phyloP scores from a whole-genome alignment of 768 basidiomycete species.

The Calvatia gigantea region DNA sequence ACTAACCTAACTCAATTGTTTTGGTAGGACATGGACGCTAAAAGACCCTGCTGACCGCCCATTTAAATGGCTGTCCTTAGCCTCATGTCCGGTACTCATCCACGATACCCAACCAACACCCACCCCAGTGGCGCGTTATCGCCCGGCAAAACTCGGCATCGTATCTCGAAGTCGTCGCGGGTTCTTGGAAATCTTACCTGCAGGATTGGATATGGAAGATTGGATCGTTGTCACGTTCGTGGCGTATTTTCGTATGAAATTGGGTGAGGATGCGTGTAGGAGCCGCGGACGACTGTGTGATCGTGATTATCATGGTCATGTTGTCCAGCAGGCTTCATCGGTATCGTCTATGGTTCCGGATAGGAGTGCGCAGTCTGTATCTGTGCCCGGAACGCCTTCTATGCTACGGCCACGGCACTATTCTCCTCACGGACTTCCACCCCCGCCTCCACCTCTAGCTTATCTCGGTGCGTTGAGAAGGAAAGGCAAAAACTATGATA shows the following conservation, averaged over 20 bases:
- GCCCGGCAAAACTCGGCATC: constrained; percentile 33
- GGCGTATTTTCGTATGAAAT: constrained; percentile 15
- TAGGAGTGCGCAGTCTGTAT: not conserved
- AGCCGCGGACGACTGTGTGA: not conserved
- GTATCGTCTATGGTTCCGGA: not conserved
- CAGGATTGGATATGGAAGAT: constrained; percentile 27
- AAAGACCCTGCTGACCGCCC: constrained; percentile 30
- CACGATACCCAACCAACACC: constrained; percentile 22
- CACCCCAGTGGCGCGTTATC: constrained; percentile 29
- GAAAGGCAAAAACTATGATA: not conserved
- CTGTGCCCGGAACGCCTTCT: not conserved
- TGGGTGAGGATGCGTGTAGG: not conserved
- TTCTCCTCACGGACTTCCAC: not conserved
- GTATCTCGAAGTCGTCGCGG: constrained; percentile 32
- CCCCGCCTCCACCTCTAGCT: not conserved
- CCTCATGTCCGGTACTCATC: constrained; percentile 32
- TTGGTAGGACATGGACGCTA: constrained; percentile 34
- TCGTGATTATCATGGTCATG: not conserved
- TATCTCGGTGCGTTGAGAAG: not conserved
- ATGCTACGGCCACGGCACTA: not conserved
- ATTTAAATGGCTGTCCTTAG: constrained; percentile 36
- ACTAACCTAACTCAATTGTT: constrained; percentile 17
- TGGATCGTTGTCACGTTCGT: constrained; percentile 30
- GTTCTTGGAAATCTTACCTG: constrained; percentile 31
- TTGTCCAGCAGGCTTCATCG: not conserved